Evolutionary conservation across 345 rosid genomes (phyloP).

Genomic region (Eucalyptus decipiens): DNA sequence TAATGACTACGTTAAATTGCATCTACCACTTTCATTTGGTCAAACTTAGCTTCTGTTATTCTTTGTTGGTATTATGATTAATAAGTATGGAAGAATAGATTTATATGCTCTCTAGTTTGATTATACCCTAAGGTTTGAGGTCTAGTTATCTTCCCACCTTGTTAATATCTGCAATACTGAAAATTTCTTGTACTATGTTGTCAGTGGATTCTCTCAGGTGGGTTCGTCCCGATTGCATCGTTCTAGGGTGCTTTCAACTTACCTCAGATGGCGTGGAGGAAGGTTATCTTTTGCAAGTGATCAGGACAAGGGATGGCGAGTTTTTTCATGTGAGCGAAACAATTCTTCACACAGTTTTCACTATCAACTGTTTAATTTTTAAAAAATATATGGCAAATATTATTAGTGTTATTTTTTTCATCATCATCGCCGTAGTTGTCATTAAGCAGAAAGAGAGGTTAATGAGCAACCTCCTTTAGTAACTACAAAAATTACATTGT

Average conservation of each 20-base stretch:
- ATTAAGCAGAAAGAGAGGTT: neutral
- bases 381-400: neutral
- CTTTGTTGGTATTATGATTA: neutral
- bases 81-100: neutral
- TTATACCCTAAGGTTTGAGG: neutral
- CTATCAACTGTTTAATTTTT: neutral
- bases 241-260: slow-evolving; percentile 68
- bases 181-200: slow-evolving; percentile 8
- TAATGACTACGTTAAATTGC: neutral
- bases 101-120: neutral
- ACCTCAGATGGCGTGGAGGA: slow-evolving; percentile 56
- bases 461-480: neutral
- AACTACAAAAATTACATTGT: neutral
- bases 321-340: slow-evolving; percentile 52
- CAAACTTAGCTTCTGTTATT: neutral
- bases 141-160: neutral
- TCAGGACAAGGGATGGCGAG: slow-evolving; percentile 62
- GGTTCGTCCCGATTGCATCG: slow-evolving; percentile 62
- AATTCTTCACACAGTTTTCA: neutral
- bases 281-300: slow-evolving; percentile 64
- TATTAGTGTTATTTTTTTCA: neutral
- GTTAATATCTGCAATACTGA: neutral
- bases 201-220: slow-evolving; percentile 92
- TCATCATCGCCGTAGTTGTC: neutral
- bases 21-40: neutral